phyloP scores from a whole-genome alignment of 148 eudicot species.

The Cornus controversa region DNA sequence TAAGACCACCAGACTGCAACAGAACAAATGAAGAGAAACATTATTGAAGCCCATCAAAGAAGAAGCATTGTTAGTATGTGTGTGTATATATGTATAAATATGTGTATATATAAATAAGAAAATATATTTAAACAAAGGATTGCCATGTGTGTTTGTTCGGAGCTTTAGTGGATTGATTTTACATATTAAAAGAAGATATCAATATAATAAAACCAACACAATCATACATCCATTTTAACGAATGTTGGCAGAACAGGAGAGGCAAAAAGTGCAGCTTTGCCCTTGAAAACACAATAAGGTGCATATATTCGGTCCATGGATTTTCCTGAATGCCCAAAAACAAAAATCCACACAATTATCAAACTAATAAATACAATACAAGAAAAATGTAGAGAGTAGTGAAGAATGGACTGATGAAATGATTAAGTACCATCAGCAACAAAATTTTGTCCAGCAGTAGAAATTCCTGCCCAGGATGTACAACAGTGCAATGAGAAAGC shows the following conservation, averaged over 20 bases:
- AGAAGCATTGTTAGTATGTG: slow-evolving; percentile 2
- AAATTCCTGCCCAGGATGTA: slow-evolving; percentile 39
- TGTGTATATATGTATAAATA: neutral
- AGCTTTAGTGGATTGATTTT: neutral
- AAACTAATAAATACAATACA: neutral
- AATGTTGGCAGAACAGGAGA: slow-evolving; percentile 66
- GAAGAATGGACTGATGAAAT: neutral
- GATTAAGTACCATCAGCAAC: slow-evolving; percentile 34
- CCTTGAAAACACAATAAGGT: slow-evolving; percentile 66
- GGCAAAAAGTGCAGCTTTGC: slow-evolving; percentile 84
- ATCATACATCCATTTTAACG: slow-evolving; percentile 52
- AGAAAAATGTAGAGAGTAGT: neutral
- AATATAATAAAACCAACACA: slow-evolving; percentile 1
- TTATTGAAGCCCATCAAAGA: neutral
- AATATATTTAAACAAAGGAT: neutral
- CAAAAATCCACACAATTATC: neutral
- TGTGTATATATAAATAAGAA: neutral
- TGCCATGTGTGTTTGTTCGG: neutral
- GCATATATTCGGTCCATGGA: slow-evolving; percentile 45
- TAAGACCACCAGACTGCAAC: slow-evolving; percentile 61
- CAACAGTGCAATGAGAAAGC: slow-evolving; percentile 20
- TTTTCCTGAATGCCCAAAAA: slow-evolving; percentile 27
- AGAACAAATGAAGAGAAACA: neutral
- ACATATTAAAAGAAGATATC: neutral
- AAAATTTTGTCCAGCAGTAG: slow-evolving; percentile 43